These are phyloP conservation scores for Kernera saxatilis DNA, from an alignment of 345 rosid species.

Conservation along the genomic window DNA sequence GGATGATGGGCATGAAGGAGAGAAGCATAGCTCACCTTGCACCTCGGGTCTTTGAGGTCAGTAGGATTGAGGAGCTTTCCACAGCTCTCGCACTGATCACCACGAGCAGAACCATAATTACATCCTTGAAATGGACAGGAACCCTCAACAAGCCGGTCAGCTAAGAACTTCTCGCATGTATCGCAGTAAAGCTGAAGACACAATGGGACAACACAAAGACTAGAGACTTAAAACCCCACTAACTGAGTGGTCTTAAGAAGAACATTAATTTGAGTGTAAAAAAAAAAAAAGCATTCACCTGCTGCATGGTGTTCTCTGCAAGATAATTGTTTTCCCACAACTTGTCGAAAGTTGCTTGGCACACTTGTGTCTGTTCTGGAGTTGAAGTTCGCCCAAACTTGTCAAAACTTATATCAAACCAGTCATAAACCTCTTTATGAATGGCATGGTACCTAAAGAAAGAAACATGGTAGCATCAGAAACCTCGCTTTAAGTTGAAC, in stretches of 20 bases:
- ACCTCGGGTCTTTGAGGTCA: slow-evolving; percentile 71
- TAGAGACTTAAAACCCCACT: not conserved
- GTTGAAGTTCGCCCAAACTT: slow-evolving; percentile 90
- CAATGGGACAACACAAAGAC: slow-evolving; percentile 6
- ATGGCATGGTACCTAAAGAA: slow-evolving; percentile 73
- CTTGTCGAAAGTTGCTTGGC: slow-evolving; percentile 75
- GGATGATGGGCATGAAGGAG: no score
- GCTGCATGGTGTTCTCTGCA: slow-evolving; percentile 73
- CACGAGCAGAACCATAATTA: slow-evolving; percentile 82
- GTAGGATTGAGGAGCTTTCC: slow-evolving; percentile 84
- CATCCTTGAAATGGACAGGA: slow-evolving; percentile 71
- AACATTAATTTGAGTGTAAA: not conserved
- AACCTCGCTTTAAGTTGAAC: not conserved
- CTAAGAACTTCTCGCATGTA: slow-evolving; percentile 72
- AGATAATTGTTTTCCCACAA: slow-evolving; percentile 70
- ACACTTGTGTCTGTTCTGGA: slow-evolving; percentile 80
- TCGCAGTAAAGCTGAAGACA: slow-evolving; percentile 70
- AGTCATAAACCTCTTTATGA: slow-evolving; percentile 80
- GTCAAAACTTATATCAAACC: slow-evolving; percentile 95
- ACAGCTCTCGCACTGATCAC: slow-evolving; percentile 95
- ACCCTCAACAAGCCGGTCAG: slow-evolving; percentile 96
- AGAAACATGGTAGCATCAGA: not conserved
- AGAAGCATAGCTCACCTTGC: slow-evolving; percentile 51
- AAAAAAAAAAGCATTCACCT: slow-evolving; percentile 35
- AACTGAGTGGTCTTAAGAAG: not conserved